Base-by-base conservation (phyloP, 1,284 basidiomycete genomes). In the Trichosporon inkin region DNA sequence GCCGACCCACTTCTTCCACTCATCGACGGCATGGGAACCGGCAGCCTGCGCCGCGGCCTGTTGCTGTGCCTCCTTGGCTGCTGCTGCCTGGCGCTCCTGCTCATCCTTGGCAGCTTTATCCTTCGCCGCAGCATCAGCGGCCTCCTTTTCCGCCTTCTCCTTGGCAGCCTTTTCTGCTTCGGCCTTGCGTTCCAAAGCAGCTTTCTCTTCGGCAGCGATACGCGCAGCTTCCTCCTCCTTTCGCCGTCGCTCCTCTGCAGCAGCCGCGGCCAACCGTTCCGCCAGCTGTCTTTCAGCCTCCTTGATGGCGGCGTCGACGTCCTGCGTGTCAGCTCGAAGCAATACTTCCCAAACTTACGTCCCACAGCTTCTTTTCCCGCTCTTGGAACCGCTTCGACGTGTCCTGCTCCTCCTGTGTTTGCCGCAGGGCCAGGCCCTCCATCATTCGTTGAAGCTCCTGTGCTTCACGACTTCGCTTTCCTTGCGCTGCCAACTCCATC, bases 1-100 rank as follows among this genome's bases (percentile, higher is more conserved):
- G 17, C 80, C 78, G 16, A 87, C 83, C 60, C 86, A 89, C 24
- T 81, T 74, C 51, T 75, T 71, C 88, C 89, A 94, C 67, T 92
- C 88, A 13, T 85, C 82, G 37, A 81, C 81, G 7, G 85, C 80
- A 35, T 61, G 49, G 10, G 53, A 44, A 20, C 57, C 53, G 24
- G 58, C 55, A 4, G 53, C 58, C 5, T 51, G 51, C 3, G 40
- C 63, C 2, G 63, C 65, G 0, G 61, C 56, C 17, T 60, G 63
- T 51, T 61, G 60, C 44, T 60, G 58, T 38, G 62, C 63, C n/a
- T 55, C 58, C 28, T 58, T 52, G 1, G 55, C 61, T 16, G 64
- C 66, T n/a, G 59, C 58, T 20, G 66, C 63, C 14, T 53, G 41
- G 40, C 51, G 56, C 22, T 66, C 61, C 13, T 53, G 56, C 28